Conservation (phyloP, 768 basidiomycete genomes). For the Leccinum fibrillosum region DNA sequence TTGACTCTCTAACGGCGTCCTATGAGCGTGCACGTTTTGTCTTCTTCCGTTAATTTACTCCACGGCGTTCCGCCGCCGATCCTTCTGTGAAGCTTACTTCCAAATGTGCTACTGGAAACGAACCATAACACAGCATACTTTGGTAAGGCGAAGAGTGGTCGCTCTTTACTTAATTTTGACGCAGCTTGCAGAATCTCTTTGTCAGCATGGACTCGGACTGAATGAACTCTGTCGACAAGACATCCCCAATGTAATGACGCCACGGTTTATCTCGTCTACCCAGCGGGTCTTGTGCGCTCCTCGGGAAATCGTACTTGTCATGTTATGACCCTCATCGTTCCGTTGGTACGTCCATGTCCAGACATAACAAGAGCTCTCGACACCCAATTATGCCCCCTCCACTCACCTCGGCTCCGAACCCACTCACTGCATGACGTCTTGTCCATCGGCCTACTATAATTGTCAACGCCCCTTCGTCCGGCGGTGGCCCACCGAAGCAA, state of each 20-base stretch:
- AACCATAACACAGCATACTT: not conserved
- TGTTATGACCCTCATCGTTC: not conserved
- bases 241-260: not conserved
- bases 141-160: not conserved
- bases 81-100: not conserved
- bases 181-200: not conserved
- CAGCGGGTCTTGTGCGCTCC: not conserved
- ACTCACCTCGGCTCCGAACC: not conserved
- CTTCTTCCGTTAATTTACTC: not conserved
- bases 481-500: not conserved
- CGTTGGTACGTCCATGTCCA: slow-evolving; percentile 3
- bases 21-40: not conserved
- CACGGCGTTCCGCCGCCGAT: not conserved
- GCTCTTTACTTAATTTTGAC: too few relatives aligned
- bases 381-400: too few relatives aligned
- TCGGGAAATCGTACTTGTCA: not conserved
- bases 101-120: not conserved
- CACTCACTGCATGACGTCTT: not conserved
- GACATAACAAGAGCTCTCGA: not conserved
- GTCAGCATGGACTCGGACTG: not conserved
- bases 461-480: not conserved
- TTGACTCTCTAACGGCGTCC: not conserved
- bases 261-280: not conserved
- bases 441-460: slow-evolving; percentile 1
- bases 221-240: not conserved